Base-by-base conservation (phyloP, 768 basidiomycete genomes). In the Tricholoma terreum region DNA sequence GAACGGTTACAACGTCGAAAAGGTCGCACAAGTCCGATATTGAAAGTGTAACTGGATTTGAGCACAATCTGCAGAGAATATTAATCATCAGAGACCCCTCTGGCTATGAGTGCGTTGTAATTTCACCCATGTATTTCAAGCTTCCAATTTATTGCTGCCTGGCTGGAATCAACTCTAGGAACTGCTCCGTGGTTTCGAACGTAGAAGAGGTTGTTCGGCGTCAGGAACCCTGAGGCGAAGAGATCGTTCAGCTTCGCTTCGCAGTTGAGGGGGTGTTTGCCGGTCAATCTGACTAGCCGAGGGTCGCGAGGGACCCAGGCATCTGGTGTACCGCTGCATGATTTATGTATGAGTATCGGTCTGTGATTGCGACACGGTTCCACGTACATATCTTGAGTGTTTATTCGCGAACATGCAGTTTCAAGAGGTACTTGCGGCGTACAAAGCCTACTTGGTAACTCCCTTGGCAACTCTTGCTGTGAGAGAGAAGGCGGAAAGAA, bases 141-240 rank as follows among this genome's bases (percentile, higher is more conserved):
- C 40, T 65, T 73, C 84, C 85, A 86, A 15, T 71, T 66, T 4
- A 63, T 63, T 3, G 73, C 71, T 3, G 62, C 65, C 6, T 70
- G 67, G 0, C 67, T 66, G 6, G 24, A 27, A n/a, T 73, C 68
- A 12, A 85, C 70, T 17, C 67, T 66, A 1, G 85, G 85, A 4
- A 84, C 83, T 1, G 81, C 76, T 10, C 85, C 85, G 58, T 86
- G 85, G 59, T 83, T 85, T 14, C 85, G 78, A n/a, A 85, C 85
- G 62, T 74, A 86, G 69, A 79, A 81, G 8, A 83, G 72, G 57
- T 76, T 72, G 51, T 74, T 74, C 0, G 84, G 79, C 0, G 84
- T 85, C 54, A 85, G 60, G 66, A 85, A 85, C 11, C 84, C 84
- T 60, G 75, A 57, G 3, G 69, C 57, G 59, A 79, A 81, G 4